Evolutionary conservation across 768 basidiomycete species (phyloP).

Genomic region (Podaxis sp.): DNA sequence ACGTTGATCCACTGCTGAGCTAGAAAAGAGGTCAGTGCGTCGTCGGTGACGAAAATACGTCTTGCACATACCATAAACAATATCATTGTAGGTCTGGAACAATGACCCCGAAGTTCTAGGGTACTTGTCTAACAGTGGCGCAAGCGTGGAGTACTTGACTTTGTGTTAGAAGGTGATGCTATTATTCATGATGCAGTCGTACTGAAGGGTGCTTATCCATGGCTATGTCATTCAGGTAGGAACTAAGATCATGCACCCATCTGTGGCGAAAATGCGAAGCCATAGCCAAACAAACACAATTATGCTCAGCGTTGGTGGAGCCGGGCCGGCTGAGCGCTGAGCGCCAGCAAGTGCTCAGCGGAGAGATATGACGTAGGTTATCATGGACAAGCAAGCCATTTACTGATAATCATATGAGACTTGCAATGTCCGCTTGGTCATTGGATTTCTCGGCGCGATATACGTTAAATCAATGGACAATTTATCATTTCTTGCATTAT

Average conservation of each 20-base stretch:
- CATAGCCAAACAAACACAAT: background rate
- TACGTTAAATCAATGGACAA: too few relatives aligned
- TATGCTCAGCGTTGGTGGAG: background rate
- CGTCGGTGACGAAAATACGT: background rate
- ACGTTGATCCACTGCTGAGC: slow-evolving; percentile 75
- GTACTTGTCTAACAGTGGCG: slow-evolving; percentile 55
- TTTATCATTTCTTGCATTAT: too few relatives aligned
- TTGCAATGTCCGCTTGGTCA: background rate
- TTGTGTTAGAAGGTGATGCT: slow-evolving; percentile 3
- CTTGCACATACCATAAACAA: slow-evolving; percentile 51
- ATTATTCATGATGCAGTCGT: slow-evolving; percentile 6
- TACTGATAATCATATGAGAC: background rate
- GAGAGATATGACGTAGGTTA: background rate
- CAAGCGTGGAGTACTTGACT: slow-evolving; percentile 49
- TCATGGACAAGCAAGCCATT: background rate
- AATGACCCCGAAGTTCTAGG: slow-evolving; percentile 58
- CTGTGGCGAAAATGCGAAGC: background rate
- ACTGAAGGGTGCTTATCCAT: slow-evolving; percentile 33
- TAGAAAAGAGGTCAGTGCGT: slow-evolving; percentile 25
- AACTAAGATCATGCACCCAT: background rate
- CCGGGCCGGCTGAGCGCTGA: too few relatives aligned
- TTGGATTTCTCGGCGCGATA: too few relatives aligned
- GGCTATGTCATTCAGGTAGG: background rate
- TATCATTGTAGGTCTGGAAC: slow-evolving; percentile 78
- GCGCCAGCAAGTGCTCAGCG: too few relatives aligned